Conservation (phyloP, 768 basidiomycete species). For the Austroboletus eburneus region DNA sequence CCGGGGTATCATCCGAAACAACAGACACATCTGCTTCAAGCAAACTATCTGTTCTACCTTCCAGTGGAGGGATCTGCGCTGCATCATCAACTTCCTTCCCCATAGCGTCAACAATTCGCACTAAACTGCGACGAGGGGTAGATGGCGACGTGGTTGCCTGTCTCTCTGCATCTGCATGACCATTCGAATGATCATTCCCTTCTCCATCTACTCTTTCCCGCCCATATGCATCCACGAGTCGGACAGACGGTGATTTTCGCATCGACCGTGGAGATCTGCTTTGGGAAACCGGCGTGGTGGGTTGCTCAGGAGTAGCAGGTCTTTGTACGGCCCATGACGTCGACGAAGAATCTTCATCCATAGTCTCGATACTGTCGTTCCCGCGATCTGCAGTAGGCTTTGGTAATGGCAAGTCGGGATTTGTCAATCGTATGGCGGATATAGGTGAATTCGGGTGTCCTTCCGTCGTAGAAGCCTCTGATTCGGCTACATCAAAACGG, state of each 20-base stretch:
- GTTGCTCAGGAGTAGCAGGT: slow-evolving; percentile 21
- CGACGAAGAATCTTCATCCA: slow-evolving; percentile 3
- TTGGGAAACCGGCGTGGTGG: slow-evolving; percentile 24
- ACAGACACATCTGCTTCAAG: slow-evolving; percentile 20
- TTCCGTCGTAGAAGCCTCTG: slow-evolving; percentile 31
- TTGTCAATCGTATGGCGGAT: slow-evolving; percentile 23
- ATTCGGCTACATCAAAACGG: slow-evolving; percentile 55
- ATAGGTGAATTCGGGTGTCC: slow-evolving; percentile 24
- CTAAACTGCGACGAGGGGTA: slow-evolving; percentile 33
- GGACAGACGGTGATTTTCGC: slow-evolving; percentile 50
- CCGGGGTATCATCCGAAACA: slow-evolving; percentile 19
- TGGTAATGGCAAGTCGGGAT: slow-evolving; percentile 18
- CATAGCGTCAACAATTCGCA: slow-evolving; percentile 69
- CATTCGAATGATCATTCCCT: slow-evolving; percentile 5
- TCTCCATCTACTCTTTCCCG: slow-evolving; percentile 35
- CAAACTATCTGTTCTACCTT: slow-evolving; percentile 13
- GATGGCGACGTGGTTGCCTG: slow-evolving; percentile 11
- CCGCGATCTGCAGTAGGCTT: background rate
- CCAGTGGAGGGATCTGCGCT: slow-evolving; percentile 28
- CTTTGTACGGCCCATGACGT: slow-evolving; percentile 5
- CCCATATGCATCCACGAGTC: slow-evolving; percentile 72
- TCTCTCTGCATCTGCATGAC: slow-evolving; percentile 17
- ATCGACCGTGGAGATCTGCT: slow-evolving; percentile 31
- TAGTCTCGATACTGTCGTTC: slow-evolving; percentile 4
- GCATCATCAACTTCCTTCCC: slow-evolving; percentile 51